Percentiles rank a stretch among this genome's conserved stretches.
Evolutionary conservation across 306 rosid species (phyloP).

Genomic region (Medicago ruthenica): DNA sequence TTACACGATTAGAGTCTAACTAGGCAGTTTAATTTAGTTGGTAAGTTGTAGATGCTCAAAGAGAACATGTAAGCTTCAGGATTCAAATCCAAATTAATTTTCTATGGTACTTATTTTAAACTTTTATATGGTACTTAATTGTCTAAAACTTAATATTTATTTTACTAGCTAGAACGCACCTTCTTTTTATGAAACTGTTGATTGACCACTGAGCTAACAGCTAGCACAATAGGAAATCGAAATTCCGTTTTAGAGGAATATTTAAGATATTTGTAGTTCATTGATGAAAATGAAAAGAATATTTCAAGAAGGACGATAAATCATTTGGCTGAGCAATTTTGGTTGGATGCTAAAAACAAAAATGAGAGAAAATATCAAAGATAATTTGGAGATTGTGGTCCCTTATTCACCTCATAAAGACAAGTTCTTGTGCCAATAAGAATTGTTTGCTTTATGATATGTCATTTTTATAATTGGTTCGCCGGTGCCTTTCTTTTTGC

Average conservation of each 20-base stretch:
- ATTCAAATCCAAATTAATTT: neutral
- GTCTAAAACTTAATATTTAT: neutral
- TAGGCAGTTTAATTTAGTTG: no score
- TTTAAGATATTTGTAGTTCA: constrained; percentile 27
- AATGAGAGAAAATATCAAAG: constrained; percentile 50
- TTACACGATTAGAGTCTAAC: neutral
- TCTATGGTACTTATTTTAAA: neutral
- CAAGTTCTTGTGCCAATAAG: constrained; percentile 45
- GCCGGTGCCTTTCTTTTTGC: constrained; percentile 38
- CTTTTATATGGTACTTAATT: neutral
- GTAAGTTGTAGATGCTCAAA: neutral
- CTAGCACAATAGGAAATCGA: constrained; percentile 7
- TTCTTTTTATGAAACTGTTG: constrained; percentile 26
- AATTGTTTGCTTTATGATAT: constrained; percentile 45
- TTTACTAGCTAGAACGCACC: neutral
- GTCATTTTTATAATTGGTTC: constrained; percentile 49
- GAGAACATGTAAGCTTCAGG: neutral
- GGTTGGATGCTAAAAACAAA: constrained; percentile 48
- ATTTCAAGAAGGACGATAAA: constrained; percentile 42
- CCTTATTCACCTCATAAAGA: constrained; percentile 55
- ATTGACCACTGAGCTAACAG: constrained; percentile 21
- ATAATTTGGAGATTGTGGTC: constrained; percentile 57
- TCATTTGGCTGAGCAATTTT: constrained; percentile 44
- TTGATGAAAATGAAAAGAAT: constrained; percentile 18
- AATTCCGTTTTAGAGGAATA: constrained; percentile 29